These are phyloP conservation scores for Moniliophthora roreri DNA, from an alignment of 1,284 basidiomycete species.

Conservation along the genomic window DNA sequence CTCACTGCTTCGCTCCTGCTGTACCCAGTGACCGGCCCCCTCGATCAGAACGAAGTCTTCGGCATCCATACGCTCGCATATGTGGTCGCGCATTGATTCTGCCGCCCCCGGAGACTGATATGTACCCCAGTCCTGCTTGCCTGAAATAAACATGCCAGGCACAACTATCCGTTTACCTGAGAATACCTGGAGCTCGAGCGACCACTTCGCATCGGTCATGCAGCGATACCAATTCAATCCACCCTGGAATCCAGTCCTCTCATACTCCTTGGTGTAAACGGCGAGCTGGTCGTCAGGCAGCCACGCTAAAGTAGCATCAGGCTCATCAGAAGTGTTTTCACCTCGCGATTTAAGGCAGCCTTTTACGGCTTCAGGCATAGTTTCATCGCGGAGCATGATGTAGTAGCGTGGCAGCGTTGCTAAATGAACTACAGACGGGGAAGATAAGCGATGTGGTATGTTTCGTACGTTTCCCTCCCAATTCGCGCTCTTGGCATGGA, in stretches of 20 bases:
- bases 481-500: slow-evolving; percentile 59
- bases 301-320: slow-evolving; percentile 32
- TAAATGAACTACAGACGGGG: slow-evolving; percentile 30
- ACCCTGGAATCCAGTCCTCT: slow-evolving; percentile 60
- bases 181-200: slow-evolving; percentile 34
- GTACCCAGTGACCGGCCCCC: slow-evolving; percentile 64
- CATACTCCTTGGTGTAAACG: slow-evolving; percentile 50
- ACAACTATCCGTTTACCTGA: slow-evolving; percentile 41
- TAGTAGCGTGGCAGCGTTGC: slow-evolving; percentile 59
- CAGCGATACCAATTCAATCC: slow-evolving; percentile 56
- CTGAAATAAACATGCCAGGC: slow-evolving; percentile 55
- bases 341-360: slow-evolving; percentile 14
- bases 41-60: slow-evolving; percentile 54
- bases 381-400: slow-evolving; percentile 51
- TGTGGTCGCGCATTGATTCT: slow-evolving; percentile 33
- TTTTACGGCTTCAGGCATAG: slow-evolving; percentile 50
- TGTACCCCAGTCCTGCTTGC: slow-evolving; percentile 57
- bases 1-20: slow-evolving; percentile 48
- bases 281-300: slow-evolving; percentile 46
- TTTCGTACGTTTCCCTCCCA: slow-evolving; percentile 45
- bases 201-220: slow-evolving; percentile 29
- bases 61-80: slow-evolving; percentile 40
- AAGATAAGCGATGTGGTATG: slow-evolving; percentile 36
- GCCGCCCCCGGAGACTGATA: slow-evolving; percentile 52
- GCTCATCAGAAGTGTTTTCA: background rate